Evolutionary conservation across 352 stramenopile genomes (phyloP).

Genomic region (Phytopythium delawarense): DNA sequence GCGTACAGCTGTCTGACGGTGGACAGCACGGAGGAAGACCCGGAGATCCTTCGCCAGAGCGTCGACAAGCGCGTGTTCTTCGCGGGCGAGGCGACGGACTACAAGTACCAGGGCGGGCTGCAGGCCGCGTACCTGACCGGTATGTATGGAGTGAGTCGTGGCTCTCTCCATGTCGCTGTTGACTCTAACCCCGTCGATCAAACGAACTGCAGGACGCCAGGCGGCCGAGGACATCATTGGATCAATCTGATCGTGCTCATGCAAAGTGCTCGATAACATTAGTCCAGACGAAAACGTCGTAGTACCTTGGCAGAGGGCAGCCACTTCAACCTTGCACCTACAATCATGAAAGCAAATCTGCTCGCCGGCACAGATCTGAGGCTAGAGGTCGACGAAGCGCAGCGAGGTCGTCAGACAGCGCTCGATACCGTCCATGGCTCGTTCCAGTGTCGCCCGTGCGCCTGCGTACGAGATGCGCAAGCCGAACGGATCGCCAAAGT

Average conservation of each 20-base stretch:
- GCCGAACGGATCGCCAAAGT: too few species aligned
- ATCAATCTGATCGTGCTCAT: too few species aligned
- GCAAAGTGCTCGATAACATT: too few species aligned
- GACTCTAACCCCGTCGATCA: too few species aligned
- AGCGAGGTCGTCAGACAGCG: constrained; percentile 47
- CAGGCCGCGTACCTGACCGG: constrained; percentile 67
- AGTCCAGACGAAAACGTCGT: too few species aligned
- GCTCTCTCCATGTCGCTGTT: too few species aligned
- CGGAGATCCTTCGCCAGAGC: constrained; percentile 35
- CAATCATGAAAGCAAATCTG: too few species aligned
- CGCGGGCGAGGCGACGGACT: constrained; percentile 60
- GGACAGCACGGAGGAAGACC: constrained; percentile 55
- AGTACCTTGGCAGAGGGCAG: too few species aligned
- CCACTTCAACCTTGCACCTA: too few species aligned
- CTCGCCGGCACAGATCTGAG: too few species aligned
- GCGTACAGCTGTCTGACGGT: constrained; percentile 64
- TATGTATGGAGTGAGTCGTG: too few species aligned
- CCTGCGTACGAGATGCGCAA: constrained; percentile 97
- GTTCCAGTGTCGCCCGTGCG: constrained; percentile 78
- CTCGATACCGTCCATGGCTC: constrained; percentile 64
- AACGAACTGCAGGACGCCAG: constrained; percentile 18
- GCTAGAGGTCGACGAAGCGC: constrained; percentile 25
- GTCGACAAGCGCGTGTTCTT: constrained; percentile 48
- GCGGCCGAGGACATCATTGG: constrained; percentile 17
- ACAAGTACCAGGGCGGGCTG: constrained; percentile 62